Percentiles rank a stretch among this genome's conserved stretches.
These are phyloP conservation scores for Camellia granthamiana DNA, from an alignment of 148 eudicot genomes.

Conservation along the genomic window DNA sequence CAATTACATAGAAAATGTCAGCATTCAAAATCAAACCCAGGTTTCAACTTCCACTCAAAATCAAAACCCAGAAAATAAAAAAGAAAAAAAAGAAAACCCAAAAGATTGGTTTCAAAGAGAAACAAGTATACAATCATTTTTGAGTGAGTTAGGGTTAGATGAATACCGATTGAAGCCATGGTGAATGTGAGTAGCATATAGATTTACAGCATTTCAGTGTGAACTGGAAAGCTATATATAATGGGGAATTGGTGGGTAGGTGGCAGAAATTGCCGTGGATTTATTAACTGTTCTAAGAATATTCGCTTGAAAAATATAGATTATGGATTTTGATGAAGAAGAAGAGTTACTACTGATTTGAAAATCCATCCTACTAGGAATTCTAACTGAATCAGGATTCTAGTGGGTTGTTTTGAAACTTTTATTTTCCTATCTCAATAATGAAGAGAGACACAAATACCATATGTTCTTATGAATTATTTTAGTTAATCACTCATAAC, in stretches of 20 bases:
- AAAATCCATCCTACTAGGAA: no score
- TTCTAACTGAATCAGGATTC: no score
- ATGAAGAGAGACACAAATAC: no score
- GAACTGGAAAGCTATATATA: background rate
- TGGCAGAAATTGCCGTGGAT: background rate
- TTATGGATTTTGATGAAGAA: no score
- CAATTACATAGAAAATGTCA: background rate
- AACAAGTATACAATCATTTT: background rate
- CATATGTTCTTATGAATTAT: no score
- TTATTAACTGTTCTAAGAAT: background rate
- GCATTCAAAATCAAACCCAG: background rate
- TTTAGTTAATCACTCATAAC: no score
- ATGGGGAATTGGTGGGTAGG: background rate
- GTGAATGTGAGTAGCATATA: no score
- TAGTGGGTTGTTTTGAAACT: no score
- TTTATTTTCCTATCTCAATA: no score
- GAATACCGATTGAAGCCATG: conserved; percentile 12
- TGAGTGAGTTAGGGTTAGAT: background rate
- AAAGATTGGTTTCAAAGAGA: background rate
- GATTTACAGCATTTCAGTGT: background rate
- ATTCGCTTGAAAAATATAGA: background rate
- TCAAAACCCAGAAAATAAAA: background rate
- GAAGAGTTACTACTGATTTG: no score
- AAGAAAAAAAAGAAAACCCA: background rate
- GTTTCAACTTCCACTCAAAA: background rate